Percentiles rank a stretch among this genome's conserved stretches.
phyloP scores from a whole-genome alignment of 352 stramenopile genomes.

The Phytophthora sp. region DNA sequence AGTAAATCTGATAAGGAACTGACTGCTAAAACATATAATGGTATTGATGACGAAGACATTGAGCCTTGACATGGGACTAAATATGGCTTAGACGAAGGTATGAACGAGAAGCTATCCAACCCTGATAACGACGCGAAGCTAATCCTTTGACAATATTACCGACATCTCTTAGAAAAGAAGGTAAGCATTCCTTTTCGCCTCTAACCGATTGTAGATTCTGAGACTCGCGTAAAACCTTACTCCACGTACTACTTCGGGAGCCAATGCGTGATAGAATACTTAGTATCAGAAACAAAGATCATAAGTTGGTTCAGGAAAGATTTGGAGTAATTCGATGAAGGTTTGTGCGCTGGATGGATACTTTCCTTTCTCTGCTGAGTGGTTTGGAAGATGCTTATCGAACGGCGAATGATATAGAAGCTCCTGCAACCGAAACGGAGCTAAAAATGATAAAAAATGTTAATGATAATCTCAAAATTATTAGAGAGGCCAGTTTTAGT shows the following conservation, averaged over 20 bases:
- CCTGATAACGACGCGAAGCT: slow-evolving; percentile 4
- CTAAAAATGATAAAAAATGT: slow-evolving; percentile 5
- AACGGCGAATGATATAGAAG: slow-evolving; percentile 1
- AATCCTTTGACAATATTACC: slow-evolving; percentile 3
- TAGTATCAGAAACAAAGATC: not conserved
- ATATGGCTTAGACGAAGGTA: no score
- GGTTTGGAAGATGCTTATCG: not conserved
- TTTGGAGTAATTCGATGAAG: not conserved
- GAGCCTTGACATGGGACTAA: no score
- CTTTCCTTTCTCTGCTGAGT: not conserved
- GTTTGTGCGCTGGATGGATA: slow-evolving; percentile 5
- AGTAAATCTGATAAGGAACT: not conserved
- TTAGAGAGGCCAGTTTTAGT: slow-evolving; percentile 2
- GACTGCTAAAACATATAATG: no score
- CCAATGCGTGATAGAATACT: not conserved
- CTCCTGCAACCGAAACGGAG: not conserved
- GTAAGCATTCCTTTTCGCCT: not conserved
- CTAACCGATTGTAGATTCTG: slow-evolving; percentile 2
- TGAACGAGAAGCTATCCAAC: not conserved
- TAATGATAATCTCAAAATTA: slow-evolving; percentile 7
- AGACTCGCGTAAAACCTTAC: not conserved
- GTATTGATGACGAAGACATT: no score
- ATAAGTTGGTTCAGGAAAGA: slow-evolving; percentile 1
- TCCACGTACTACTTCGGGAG: slow-evolving; percentile 3
- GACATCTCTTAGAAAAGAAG: not conserved